These are phyloP conservation scores for Sarocladium kiliense DNA, from an alignment of 2,329 filamentous ascomycete species.

Conservation along the genomic window DNA sequence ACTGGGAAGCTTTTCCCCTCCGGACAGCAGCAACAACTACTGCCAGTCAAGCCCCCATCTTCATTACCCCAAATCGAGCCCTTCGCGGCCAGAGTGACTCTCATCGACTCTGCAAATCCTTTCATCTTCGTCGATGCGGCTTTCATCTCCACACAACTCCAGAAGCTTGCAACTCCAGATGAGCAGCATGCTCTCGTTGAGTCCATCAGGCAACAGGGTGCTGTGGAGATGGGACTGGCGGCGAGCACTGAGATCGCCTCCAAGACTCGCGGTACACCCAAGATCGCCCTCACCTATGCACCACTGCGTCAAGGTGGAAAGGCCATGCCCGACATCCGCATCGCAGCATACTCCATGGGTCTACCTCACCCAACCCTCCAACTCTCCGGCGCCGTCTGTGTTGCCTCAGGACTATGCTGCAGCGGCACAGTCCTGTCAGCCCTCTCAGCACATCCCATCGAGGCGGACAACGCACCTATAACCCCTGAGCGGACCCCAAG, in stretches of 20 bases:
- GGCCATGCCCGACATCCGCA: slow-evolving; percentile 31
- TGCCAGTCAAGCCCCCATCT: slow-evolving; percentile 31
- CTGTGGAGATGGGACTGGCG: slow-evolving; percentile 53
- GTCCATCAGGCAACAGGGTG: slow-evolving; percentile 46
- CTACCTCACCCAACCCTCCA: slow-evolving; percentile 46
- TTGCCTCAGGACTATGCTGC: slow-evolving; percentile 38
- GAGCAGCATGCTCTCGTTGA: slow-evolving; percentile 31
- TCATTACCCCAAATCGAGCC: slow-evolving; percentile 14
- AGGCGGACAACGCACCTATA: slow-evolving; percentile 5
- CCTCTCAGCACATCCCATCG: slow-evolving; percentile 9
- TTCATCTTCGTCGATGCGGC: slow-evolving; percentile 44
- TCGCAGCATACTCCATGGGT: slow-evolving; percentile 43
- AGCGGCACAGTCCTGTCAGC: slow-evolving; percentile 33
- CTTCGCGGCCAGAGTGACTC: slow-evolving; percentile 25
- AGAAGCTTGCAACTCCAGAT: slow-evolving; percentile 3
- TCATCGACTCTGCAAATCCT: slow-evolving; percentile 33
- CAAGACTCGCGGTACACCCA: slow-evolving; percentile 36
- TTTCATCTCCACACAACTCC: slow-evolving; percentile 21
- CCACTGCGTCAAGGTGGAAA: background rate
- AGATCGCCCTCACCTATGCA: slow-evolving; percentile 49
- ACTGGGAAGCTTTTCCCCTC: slow-evolving; percentile 56
- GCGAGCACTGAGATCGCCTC: slow-evolving; percentile 28
- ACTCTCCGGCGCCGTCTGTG: slow-evolving; percentile 44
- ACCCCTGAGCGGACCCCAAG: slow-evolving; percentile 18
- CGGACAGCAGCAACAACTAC: slow-evolving; percentile 38